Evolutionary conservation across 176 grass and related monocot genomes (phyloP), one percentile per base, ranked within the genome.

Genomic region (Neostapfia colusana): DNA sequence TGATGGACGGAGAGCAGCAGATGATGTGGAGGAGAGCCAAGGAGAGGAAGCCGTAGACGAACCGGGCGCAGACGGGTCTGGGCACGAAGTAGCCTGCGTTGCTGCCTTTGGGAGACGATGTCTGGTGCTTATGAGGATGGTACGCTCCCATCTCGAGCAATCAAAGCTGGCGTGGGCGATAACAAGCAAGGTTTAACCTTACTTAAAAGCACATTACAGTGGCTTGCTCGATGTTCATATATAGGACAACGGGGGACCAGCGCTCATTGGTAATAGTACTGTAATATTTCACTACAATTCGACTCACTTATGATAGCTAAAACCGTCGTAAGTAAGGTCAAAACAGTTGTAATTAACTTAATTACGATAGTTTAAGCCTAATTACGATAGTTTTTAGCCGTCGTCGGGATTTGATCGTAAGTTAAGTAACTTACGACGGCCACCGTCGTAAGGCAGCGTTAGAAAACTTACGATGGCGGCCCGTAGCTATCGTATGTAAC

Each of bases 21-120:
- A 68, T 24, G 77, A 68, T 25, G 63, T 79, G 77, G 64, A 79
- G 64, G 36, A 69, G 36, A 7, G 64, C 77, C 37, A 79, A 9
- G 24, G 50, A 56, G 63, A 79, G 21, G 77, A 79, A 79, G 38
- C 48, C 77, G 38, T 8, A 6, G 42, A 24, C 15, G n/a, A 88
- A 80, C 61, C 62, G 79, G 1, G 80, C 39, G 15, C 58, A 25
- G 41, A 16, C 15, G 5, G 71, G 31, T 38, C 24, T 86, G 14
- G 72, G 48, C 1, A 63, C 43, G 65, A 79, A 43, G 7, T n/a
- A 44, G 3, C 31, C 31, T 31, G 31, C 31, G 31, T 31, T 31
- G 31, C 31, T 3, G 31, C 35, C 53, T 18, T 13, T 58, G 55
- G 9, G 21, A 58, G 63, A 54, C 10, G 31, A 9, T 6, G 54